Base-by-base conservation (phyloP, 441 rosid genomes). In the Gossypium lobatum region DNA sequence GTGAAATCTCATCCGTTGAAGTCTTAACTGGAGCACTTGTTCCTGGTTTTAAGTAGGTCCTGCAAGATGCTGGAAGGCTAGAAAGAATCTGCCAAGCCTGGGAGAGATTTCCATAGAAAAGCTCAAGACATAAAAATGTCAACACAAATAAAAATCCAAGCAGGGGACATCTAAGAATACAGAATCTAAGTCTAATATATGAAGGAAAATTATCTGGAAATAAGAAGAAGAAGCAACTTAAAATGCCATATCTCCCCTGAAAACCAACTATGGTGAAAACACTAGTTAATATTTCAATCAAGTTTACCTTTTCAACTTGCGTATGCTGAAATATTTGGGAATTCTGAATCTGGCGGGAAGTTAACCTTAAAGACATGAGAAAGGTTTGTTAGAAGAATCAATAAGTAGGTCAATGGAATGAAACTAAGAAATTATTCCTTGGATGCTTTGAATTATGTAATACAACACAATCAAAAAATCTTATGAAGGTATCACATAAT, bases 21-120 rank as follows among this genome's bases (percentile, higher is more conserved):
- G 74, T 75, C 84, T 78, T 84, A 70, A 86, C 46, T 0, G 86
- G 80, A 67, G 80, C 83, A 80, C 93, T 86, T 79, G 85, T 82
- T 59, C 98, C 98, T 72, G 99, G 98, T 79, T 83, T 83, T 61
- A 79, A 50, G 83, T 89, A 90, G 76, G 83, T 79, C 77, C 88
- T 88, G 79, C 75, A 65, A 69, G 93, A 86, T 75, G 86, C 66
- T 48, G 83, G 84, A 70, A 92, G 93, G 72, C 64, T 82, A 73
- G 93, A 95, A 82, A 95, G 93, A 86, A 86, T 77, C 77, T 73
- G 84, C 97, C 96, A 93, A 68, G 97, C 98, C 99, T 93, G 91
- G 75, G 73, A 77, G 84, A 55, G 72, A 52, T 67, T 67, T 75
- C 62, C 71, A 70, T 57, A 14, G 26, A 57, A 59, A 37, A 25